A percentile compares a stretch with the other conserved stretches of the same genome.
These are phyloP conservation scores for Cladosporium oxysporum DNA, from an alignment of 2,329 filamentous ascomycete species.

Conservation along the genomic window DNA sequence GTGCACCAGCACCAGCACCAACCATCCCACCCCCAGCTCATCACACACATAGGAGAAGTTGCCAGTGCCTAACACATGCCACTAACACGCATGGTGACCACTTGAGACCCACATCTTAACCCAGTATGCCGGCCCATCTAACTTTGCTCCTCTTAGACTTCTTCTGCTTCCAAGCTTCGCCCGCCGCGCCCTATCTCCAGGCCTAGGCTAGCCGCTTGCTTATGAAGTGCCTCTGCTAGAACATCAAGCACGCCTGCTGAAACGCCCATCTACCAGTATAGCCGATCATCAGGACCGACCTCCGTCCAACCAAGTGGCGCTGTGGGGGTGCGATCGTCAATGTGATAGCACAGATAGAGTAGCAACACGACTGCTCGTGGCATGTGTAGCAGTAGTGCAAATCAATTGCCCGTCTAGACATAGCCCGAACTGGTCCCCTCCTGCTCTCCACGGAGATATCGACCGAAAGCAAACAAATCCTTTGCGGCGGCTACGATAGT, in stretches of 20 bases:
- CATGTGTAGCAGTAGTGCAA: not conserved
- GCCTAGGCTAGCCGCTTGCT: not conserved
- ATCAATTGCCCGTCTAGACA: not conserved
- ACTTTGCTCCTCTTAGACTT: not conserved
- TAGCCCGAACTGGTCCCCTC: not conserved
- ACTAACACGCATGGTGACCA: not conserved
- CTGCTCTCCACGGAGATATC: not conserved
- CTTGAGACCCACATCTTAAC: not conserved
- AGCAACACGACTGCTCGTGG: not conserved
- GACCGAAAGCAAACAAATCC: not conserved
- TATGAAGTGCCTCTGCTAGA: not conserved
- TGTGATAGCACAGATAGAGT: not conserved
- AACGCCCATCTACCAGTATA: not conserved
- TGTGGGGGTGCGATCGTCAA: not conserved
- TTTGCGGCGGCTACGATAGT: not conserved
- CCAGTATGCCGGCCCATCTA: not conserved
- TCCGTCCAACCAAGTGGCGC: not conserved
- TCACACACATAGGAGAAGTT: conserved; percentile 6
- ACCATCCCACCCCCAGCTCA: not conserved
- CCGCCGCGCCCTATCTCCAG: conserved; percentile 3
- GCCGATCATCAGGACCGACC: not conserved
- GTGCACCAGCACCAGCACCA: not conserved
- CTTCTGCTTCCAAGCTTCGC: conserved; percentile 6
- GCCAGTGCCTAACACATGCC: not conserved
- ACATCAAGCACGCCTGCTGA: not conserved